Conservation (phyloP, 75 land plant genomes). For the Sequoia sempervirens region DNA sequence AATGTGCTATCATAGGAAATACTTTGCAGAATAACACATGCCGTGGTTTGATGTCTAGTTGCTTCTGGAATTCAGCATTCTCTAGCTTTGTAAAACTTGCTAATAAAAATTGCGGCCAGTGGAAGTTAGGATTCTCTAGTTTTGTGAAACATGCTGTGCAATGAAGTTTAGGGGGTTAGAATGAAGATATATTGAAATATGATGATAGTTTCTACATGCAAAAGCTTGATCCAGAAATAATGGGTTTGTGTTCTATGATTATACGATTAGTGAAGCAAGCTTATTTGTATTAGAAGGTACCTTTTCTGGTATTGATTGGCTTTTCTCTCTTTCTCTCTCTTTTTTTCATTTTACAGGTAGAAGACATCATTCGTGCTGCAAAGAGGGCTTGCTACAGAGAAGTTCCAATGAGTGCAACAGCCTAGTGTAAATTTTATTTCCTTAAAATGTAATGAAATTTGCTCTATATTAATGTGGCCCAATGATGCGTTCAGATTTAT, state of each 20-base stretch:
- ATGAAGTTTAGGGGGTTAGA: background rate
- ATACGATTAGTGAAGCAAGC: background rate
- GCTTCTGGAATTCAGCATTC: background rate
- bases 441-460: background rate
- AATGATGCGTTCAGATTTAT: background rate
- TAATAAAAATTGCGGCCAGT: background rate
- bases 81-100: background rate
- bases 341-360: slow-evolving; percentile 44
- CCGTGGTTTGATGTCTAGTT: background rate
- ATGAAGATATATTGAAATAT: background rate
- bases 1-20: background rate
- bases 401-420: slow-evolving; percentile 43
- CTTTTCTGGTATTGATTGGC: slow-evolving; percentile 9
- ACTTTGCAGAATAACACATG: background rate
- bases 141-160: background rate
- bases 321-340: background rate
- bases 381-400: slow-evolving; percentile 80
- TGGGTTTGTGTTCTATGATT: background rate
- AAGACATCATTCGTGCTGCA: slow-evolving; percentile 86
- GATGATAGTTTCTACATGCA: background rate
- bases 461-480: background rate
- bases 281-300: background rate
- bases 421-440: slow-evolving; percentile 15
- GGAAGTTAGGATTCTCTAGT: background rate
- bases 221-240: background rate